Conservation (phyloP, 2,329 filamentous ascomycete species). For the Fusarium humuli region DNA sequence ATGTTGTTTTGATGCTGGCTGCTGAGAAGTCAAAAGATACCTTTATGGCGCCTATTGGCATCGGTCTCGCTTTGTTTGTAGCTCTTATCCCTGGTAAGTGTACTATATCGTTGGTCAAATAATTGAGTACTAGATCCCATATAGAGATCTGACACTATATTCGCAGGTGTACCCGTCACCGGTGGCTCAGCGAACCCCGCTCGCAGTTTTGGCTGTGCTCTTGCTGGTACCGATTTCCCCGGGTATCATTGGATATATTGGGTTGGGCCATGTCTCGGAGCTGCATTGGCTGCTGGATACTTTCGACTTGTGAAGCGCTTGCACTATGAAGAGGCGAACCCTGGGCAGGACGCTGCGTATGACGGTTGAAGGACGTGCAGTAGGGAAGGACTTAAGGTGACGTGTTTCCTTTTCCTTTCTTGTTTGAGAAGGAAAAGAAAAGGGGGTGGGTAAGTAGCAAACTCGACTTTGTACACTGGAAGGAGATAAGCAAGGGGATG, state of each 20-base stretch:
- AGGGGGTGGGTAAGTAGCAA: no score
- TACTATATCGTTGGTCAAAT: no score
- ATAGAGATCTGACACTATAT: no score
- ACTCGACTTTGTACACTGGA: no score
- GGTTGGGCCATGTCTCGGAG: constrained; percentile 60
- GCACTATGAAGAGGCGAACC: constrained; percentile 60
- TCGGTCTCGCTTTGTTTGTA: constrained; percentile 75
- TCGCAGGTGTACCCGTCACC: constrained; percentile 46
- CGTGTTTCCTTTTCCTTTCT: no score
- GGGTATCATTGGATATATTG: constrained; percentile 62
- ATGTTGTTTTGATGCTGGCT: constrained; percentile 73
- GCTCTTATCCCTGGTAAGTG: constrained; percentile 47
- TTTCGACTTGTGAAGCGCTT: constrained; percentile 60
- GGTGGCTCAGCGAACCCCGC: constrained; percentile 59
- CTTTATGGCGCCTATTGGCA: constrained; percentile 74
- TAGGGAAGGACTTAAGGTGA: no score
- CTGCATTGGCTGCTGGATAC: constrained; percentile 56
- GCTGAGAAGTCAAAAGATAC: constrained; percentile 77
- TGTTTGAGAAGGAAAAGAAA: no score
- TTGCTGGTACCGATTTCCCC: constrained; percentile 52
- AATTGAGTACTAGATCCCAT: no score
- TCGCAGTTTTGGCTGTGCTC: constrained; percentile 58
- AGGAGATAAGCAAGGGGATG: no score
- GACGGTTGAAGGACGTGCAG: no score
- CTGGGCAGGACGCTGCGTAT: constrained; percentile 49